Percentiles rank a stretch among this genome's conserved stretches.
phyloP scores from a whole-genome alignment of 2,329 filamentous ascomycete genomes.

The Verticillium nubilum region DNA sequence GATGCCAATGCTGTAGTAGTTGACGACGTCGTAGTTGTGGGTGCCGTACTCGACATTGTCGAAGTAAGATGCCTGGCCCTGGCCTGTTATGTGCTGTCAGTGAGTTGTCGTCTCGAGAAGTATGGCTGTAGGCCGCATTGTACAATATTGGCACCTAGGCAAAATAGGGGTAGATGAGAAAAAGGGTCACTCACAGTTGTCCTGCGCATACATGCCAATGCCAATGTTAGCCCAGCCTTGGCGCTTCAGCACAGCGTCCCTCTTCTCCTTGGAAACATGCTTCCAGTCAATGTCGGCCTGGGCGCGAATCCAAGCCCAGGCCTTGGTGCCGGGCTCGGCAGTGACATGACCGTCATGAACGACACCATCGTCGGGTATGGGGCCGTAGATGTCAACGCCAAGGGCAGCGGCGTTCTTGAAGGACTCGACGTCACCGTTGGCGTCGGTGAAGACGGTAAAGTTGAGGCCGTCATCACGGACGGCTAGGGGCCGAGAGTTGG shows the following conservation, averaged over 20 bases:
- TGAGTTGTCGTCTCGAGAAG: not conserved
- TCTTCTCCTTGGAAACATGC: not conserved
- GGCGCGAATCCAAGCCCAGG: slow-evolving; percentile 15
- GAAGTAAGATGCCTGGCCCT: slow-evolving; percentile 9
- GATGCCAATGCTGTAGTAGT: slow-evolving; percentile 14
- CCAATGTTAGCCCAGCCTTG: slow-evolving; percentile 13
- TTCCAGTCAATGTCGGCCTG: slow-evolving; percentile 11
- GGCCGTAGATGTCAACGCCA: slow-evolving; percentile 13
- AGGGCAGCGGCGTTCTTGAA: slow-evolving; percentile 4
- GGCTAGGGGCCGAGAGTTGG: not conserved
- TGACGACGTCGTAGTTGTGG: slow-evolving; percentile 5
- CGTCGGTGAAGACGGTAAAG: not conserved
- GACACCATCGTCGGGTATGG: slow-evolving; percentile 13
- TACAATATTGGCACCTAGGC: not conserved
- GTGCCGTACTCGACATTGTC: slow-evolving; percentile 13
- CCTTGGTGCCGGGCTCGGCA: slow-evolving; percentile 13
- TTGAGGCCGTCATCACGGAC: not conserved
- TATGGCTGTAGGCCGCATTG: not conserved
- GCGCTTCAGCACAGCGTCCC: slow-evolving; percentile 7
- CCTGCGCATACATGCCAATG: slow-evolving; percentile 11
- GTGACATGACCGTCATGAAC: slow-evolving; percentile 11
- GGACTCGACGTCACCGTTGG: slow-evolving; percentile 1
- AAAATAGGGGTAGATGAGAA: not conserved
- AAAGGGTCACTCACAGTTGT: slow-evolving; percentile 8
- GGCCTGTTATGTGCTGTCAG: slow-evolving; percentile 5